These are phyloP conservation scores for Pezicula neosporulosa DNA, from an alignment of 2,329 filamentous ascomycete genomes.

Conservation along the genomic window DNA sequence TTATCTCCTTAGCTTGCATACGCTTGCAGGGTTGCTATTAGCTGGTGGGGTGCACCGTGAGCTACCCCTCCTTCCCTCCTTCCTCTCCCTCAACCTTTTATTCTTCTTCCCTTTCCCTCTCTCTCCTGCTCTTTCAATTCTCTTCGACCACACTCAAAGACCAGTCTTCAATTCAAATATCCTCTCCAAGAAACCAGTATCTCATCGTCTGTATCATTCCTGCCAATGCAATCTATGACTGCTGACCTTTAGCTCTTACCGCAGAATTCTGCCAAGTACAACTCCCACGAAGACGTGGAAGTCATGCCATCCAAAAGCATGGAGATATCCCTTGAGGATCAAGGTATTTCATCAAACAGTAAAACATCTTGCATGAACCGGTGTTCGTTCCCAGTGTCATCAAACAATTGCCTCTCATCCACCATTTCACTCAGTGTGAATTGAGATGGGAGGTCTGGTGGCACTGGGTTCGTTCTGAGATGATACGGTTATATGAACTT, in stretches of 20 bases:
- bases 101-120: not conserved
- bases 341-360: constrained; percentile 33
- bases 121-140: not conserved
- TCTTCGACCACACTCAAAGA: not conserved
- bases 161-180: not conserved
- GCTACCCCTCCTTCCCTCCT: constrained; percentile 22
- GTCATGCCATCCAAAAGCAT: constrained; percentile 26
- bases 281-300: constrained; percentile 11
- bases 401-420: constrained; percentile 24
- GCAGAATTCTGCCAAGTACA: constrained; percentile 17
- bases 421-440: constrained; percentile 17
- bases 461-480: constrained; percentile 61
- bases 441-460: constrained; percentile 23
- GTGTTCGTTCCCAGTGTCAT: constrained; percentile 47
- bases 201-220: constrained; percentile 10
- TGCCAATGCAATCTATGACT: not conserved
- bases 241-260: constrained; percentile 3
- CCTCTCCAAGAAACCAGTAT: not conserved
- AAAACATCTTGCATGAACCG: constrained; percentile 59
- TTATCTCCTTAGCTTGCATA: not conserved
- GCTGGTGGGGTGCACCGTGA: constrained; percentile 9
- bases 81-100: constrained; percentile 7
- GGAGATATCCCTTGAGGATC: constrained; percentile 29
- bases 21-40: constrained; percentile 5
- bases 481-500: constrained; percentile 86